Conservation (phyloP, 345 rosid genomes). For the Populus simonii region DNA sequence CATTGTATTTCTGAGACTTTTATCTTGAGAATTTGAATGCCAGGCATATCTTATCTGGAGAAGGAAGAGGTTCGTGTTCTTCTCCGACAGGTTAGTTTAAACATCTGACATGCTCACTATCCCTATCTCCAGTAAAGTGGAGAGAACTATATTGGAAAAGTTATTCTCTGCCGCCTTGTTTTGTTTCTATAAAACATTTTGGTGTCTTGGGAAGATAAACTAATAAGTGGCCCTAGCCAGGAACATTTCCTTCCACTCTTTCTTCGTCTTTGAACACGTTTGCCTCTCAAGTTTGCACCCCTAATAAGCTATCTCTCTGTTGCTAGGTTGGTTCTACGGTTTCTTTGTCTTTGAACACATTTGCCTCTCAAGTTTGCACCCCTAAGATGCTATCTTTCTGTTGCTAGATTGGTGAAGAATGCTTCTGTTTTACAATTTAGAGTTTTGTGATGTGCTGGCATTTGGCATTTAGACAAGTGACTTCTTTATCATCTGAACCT, state of each 20-base stretch:
- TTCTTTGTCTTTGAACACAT: background rate
- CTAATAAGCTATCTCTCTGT: background rate
- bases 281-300: background rate
- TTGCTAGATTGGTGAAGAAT: background rate
- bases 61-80: conserved; percentile 93
- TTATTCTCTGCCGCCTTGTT: background rate
- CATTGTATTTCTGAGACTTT: conserved; percentile 11
- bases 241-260: background rate
- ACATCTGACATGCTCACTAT: conserved; percentile 9
- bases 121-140: background rate
- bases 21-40: conserved; percentile 19
- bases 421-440: background rate
- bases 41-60: conserved; percentile 82
- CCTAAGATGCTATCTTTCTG: background rate
- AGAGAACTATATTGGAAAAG: background rate
- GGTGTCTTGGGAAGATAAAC: background rate
- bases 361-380: background rate
- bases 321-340: background rate
- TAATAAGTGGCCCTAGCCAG: background rate
- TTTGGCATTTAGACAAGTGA: background rate
- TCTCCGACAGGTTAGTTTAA: conserved; percentile 69
- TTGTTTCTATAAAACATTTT: background rate
- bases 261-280: background rate
- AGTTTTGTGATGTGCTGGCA: background rate
- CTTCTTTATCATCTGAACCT: background rate